phyloP scores from a whole-genome alignment of 2,329 filamentous ascomycete genomes.

The Neofusicoccum kwambonambiense region DNA sequence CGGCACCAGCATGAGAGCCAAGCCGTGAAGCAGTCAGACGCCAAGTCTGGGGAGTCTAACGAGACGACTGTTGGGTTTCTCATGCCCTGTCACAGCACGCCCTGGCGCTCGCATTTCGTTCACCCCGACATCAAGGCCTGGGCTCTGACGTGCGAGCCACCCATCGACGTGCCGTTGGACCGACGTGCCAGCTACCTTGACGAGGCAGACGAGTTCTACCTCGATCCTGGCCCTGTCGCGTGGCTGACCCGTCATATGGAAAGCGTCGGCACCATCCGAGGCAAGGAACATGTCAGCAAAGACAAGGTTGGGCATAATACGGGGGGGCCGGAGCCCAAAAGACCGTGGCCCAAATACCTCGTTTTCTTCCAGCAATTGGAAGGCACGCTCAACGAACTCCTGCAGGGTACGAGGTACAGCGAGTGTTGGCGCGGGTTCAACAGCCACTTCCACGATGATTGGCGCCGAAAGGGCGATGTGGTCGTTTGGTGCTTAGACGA shows the following conservation, averaged over 20 bases:
- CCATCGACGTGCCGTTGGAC: conserved; percentile 63
- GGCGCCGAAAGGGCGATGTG: conserved; percentile 60
- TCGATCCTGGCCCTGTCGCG: conserved; percentile 47
- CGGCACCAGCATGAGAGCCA: conserved; percentile 62
- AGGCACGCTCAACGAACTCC: conserved; percentile 42
- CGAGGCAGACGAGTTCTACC: conserved; percentile 90
- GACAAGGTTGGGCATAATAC: conserved; percentile 23
- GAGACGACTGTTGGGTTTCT: conserved; percentile 65
- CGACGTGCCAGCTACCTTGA: conserved; percentile 73
- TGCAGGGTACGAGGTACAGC: conserved; percentile 50
- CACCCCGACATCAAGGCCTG: conserved; percentile 73
- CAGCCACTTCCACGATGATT: conserved; percentile 62
- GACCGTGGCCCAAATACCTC: conserved; percentile 46
- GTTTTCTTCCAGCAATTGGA: conserved; percentile 61
- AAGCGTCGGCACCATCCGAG: conserved; percentile 25
- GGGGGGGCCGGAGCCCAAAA: not conserved
- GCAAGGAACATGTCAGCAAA: conserved; percentile 19
- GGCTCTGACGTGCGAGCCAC: conserved; percentile 88
- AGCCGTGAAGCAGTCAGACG: not conserved
- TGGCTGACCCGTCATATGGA: conserved; percentile 48
- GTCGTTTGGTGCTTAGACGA: conserved; percentile 54
- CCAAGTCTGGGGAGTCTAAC: conserved; percentile 20
- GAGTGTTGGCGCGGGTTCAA: conserved; percentile 63
- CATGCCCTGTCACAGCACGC: conserved; percentile 93
- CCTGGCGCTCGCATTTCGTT: conserved; percentile 86